Base-by-base conservation (phyloP, 495 filamentous ascomycete genomes). In the Neurospora sp. region DNA sequence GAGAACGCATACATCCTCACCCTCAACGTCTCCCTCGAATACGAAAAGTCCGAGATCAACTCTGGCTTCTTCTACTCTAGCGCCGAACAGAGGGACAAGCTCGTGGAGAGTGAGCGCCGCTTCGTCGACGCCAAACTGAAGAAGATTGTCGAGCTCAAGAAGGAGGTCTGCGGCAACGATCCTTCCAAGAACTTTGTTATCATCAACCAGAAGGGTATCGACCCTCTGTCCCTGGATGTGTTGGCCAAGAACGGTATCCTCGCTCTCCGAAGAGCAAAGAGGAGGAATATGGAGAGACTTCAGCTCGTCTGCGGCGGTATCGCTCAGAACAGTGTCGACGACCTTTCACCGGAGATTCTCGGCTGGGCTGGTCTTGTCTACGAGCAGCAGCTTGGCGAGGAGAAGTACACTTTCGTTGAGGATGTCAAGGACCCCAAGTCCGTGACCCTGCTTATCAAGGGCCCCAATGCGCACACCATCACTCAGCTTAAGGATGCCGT, bases 121-220 rank as follows among this genome's bases (percentile, higher is more conserved):
- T 98, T 98, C 77, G 94, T 99, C 40, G 96, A 99, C 80, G 90
- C 96, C 71, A 99, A 99, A 86, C 82, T 99, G 76, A 91, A 93
- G 82, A 98, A 97, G 87, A 98, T 99, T 79, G 92, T 99, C 15
- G 96, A 98, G 74, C 86, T 99, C 75, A 99, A 99, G 89, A 97
- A 98, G 84, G 88, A 97, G 78, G 94, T 98, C 34, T 99, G 96
- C 84, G 96, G 96, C 15, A 92, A 90, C 79, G 96, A 98, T 79
- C 88, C 90, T 1, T 97, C 95, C 86, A 98, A 98, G 86, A 90
- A 92, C 73, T 98, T 99, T 79, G 96, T 98, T 74, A 90, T 99
- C 77, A 93, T 99, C 82, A 99, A 99, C 86, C 96, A 98, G 84
- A 99, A 99, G 86, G 96, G 96, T 72, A 99, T 99, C 77, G 96